These are phyloP conservation scores for Smallanthus sonchifolius DNA, from an alignment of 129 eudicot species.

Conservation along the genomic window DNA sequence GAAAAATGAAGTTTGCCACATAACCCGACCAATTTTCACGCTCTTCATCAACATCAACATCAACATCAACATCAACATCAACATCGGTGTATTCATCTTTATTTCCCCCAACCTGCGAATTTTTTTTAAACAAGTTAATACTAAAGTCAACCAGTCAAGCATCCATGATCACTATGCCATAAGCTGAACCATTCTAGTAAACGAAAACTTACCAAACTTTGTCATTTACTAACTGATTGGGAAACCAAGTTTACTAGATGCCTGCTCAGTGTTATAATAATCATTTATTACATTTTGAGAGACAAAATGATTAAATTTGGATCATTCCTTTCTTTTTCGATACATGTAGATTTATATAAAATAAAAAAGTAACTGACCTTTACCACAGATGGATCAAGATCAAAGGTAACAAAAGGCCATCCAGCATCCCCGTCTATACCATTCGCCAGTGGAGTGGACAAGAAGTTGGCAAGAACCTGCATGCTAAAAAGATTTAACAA, in stretches of 20 bases:
- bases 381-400: conserved; percentile 83
- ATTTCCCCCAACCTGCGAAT: too few species aligned
- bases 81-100: too few species aligned
- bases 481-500: conserved; percentile 4
- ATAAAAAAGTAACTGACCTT: conserved; percentile 44
- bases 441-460: conserved; percentile 76
- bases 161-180: too few species aligned
- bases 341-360: not conserved
- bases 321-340: not conserved
- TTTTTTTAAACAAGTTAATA: too few species aligned
- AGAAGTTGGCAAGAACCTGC: conserved; percentile 95
- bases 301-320: not conserved
- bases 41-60: too few species aligned
- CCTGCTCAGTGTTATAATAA: conserved; percentile 29
- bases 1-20: too few species aligned
- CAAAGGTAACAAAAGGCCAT: conserved; percentile 96
- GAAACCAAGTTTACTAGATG: conserved; percentile 79
- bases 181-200: too few species aligned
- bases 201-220: too few species aligned
- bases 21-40: too few species aligned
- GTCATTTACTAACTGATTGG: too few species aligned
- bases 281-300: not conserved
- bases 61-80: too few species aligned
- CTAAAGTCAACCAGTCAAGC: too few species aligned
- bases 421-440: conserved; percentile 77